phyloP scores from a whole-genome alignment of 2,329 filamentous ascomycete genomes.

The Parastagonospora nodorum region DNA sequence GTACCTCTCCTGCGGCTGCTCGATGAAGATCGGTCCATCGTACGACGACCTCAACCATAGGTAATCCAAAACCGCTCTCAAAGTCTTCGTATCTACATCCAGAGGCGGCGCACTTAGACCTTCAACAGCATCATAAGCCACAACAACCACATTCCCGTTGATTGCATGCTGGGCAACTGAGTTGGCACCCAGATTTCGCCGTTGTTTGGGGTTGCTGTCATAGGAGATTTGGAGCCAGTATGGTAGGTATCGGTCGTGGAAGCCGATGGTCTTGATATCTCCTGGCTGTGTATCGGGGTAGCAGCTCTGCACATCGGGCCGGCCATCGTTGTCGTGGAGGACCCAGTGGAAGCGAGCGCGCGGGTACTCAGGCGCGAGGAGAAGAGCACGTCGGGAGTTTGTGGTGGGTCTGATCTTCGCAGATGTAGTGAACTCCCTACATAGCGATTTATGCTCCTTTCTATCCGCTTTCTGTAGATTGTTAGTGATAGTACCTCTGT shows the following conservation, averaged over 20 bases:
- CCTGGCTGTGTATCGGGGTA: conserved; percentile 1
- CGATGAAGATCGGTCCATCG: conserved; percentile 12
- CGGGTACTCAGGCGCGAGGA: too few species aligned
- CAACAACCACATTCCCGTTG: conserved; percentile 11
- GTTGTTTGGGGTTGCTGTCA: conserved; percentile 5
- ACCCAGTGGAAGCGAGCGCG: not conserved
- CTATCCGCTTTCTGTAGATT: too few species aligned
- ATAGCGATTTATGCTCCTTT: too few species aligned
- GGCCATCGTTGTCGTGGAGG: conserved; percentile 1
- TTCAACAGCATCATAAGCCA: conserved; percentile 10
- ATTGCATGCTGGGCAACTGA: not conserved
- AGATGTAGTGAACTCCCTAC: too few species aligned
- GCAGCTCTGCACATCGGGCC: not conserved
- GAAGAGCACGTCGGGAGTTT: too few species aligned
- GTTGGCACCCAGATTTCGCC: not conserved
- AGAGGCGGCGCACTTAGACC: conserved; percentile 13
- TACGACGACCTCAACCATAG: conserved; percentile 15
- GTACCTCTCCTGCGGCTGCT: conserved; percentile 20
- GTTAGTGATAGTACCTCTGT: too few species aligned
- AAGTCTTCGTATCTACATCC: conserved; percentile 9
- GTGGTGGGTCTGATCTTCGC: too few species aligned
- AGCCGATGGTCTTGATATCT: conserved; percentile 13
- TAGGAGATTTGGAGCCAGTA: conserved; percentile 18
- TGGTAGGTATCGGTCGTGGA: conserved; percentile 10
- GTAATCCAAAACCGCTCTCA: conserved; percentile 12